Evolutionary conservation across 1,284 basidiomycete species (phyloP).

Genomic region (Tilletia walkeri): DNA sequence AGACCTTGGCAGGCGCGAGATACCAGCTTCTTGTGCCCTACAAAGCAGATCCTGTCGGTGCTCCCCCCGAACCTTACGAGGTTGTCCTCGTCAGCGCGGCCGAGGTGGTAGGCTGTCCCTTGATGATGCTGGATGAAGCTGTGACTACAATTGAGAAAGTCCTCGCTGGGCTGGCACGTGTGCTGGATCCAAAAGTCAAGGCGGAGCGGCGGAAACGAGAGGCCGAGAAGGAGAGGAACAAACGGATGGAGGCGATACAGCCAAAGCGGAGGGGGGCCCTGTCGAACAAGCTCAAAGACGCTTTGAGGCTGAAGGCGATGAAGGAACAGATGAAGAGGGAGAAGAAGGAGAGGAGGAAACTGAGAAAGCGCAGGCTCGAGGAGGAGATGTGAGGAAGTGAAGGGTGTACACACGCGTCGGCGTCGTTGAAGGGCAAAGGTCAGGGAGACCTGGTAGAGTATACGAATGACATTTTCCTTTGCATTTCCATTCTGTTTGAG

Average conservation of each 20-base stretch:
- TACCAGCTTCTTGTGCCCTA: background rate
- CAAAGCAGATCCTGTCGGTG: background rate
- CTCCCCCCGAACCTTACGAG: conserved; percentile 9
- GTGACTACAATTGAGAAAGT: background rate
- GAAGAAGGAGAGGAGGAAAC: background rate
- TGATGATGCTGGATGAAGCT: background rate
- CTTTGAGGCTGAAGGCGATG: background rate
- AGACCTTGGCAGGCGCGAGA: background rate
- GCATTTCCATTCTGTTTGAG: too few species aligned
- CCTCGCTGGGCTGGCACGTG: background rate
- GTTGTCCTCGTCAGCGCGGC: conserved; percentile 1
- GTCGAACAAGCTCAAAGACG: background rate
- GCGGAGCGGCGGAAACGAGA: background rate
- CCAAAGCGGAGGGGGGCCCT: background rate
- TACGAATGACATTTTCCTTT: background rate
- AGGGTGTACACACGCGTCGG: too few species aligned
- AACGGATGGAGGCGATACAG: background rate
- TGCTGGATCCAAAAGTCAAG: conserved; percentile 1
- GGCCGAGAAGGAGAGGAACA: background rate
- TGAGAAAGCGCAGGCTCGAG: background rate
- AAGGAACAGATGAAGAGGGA: background rate
- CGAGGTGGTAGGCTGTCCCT: background rate
- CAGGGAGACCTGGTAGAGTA: background rate
- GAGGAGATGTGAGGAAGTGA: background rate
- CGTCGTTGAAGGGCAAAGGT: background rate